Base-by-base conservation (phyloP, 768 basidiomycete genomes). In the Rhizopogon vinicolor region DNA sequence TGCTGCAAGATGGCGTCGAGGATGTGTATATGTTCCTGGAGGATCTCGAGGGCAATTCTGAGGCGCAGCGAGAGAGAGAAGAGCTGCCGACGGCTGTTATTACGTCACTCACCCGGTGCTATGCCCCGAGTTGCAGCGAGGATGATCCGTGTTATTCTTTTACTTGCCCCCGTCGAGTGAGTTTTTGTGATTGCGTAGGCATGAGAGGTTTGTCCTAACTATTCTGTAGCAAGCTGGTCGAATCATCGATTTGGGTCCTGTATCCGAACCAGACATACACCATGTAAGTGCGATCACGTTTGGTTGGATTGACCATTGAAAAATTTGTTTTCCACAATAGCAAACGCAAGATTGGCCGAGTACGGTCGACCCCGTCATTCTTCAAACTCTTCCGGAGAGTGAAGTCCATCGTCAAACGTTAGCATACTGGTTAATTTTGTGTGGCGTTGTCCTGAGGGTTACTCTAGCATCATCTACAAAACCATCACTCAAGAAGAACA, bases 1-100 rank as follows among this genome's bases (percentile, higher is more conserved):
- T 86, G 1, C 72, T 97, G 53, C 84, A 89, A 54, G 93, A 95
- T 64, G 86, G 89, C 3, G 89, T 95, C 4, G 93, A 95, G 63
- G 92, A 95, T 58, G 93, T 97, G 6, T 97, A 91, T 72, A 90
- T 89, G 78, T 96, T 97, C 70, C 75, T 91, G 65, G 91, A 92
- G 55, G 93, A 95, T 59, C 77, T 81, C 41, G 85, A 86, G 53
- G 86, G 85, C 25, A 70, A 71, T 22, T 83, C 83, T 1, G 86
- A 87, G 58, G 72, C 76, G 1, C 75, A 79, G 14, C 77, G 76
- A 40, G 86, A 87, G 65, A 75, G 78, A 41, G 85, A 85, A 63
- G 71, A 93, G 78, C 68, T 95, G 8, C 93, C 93, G 1, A 95
- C 92, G 0, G 93, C 91, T 2, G 89, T 99, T 5, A 81, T 94